Evolutionary conservation across 106 monocot genomes (phyloP).

Genomic region (Posidonia australis): DNA sequence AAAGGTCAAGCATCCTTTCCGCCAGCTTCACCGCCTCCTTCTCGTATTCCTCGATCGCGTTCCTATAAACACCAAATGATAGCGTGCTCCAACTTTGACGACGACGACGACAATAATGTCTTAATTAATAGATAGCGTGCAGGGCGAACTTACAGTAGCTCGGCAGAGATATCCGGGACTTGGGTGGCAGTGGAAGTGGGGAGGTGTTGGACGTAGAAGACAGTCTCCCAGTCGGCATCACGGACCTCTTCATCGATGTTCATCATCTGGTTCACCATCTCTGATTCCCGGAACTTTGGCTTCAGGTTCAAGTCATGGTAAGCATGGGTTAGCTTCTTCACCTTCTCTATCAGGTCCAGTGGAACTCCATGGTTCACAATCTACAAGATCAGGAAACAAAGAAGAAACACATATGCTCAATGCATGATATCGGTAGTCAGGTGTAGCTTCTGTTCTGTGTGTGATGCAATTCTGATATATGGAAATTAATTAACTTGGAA

Average conservation of each 20-base stretch:
- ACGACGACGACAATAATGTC: no score
- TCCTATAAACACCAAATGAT: slow-evolving; percentile 30
- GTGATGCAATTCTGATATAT: not conserved
- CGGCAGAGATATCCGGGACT: slow-evolving; percentile 25
- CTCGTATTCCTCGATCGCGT: slow-evolving; percentile 48
- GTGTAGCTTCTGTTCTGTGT: not conserved
- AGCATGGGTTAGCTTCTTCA: slow-evolving; percentile 48
- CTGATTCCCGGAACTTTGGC: slow-evolving; percentile 52
- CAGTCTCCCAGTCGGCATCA: slow-evolving; percentile 77
- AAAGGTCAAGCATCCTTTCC: slow-evolving; percentile 48
- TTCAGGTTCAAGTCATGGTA: slow-evolving; percentile 43
- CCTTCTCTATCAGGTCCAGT: slow-evolving; percentile 45
- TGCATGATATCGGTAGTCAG: not conserved
- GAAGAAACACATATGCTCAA: no score
- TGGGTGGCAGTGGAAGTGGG: slow-evolving; percentile 42
- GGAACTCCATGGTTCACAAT: slow-evolving; percentile 70
- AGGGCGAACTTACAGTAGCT: slow-evolving; percentile 10
- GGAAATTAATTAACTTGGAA: slow-evolving; percentile 9
- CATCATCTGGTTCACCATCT: slow-evolving; percentile 18
- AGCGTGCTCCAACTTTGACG: no score
- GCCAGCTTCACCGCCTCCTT: slow-evolving; percentile 38
- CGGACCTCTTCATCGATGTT: slow-evolving; percentile 16
- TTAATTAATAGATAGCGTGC: no score
- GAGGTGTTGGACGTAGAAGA: slow-evolving; percentile 61
- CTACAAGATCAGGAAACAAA: slow-evolving; percentile 18